phyloP scores from a whole-genome alignment of 1,284 basidiomycete species.

The Sporisorium iseilematis-ciliati region DNA sequence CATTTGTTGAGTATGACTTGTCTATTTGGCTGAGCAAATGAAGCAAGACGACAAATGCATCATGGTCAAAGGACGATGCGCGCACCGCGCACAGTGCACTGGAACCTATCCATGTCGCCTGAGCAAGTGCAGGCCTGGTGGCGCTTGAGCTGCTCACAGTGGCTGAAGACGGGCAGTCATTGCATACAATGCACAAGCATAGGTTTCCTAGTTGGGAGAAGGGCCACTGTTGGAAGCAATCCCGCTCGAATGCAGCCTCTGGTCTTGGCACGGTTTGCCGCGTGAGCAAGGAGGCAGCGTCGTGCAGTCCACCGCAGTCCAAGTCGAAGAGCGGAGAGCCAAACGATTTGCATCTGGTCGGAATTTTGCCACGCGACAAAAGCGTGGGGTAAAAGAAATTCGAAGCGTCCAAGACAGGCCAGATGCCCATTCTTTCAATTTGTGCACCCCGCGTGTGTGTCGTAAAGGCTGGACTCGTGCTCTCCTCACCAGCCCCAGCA shows the following conservation, averaged over 20 bases:
- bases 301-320: too few species aligned
- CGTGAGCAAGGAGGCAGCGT: neutral
- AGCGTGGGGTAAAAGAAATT: neutral
- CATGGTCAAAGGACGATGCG: too few species aligned
- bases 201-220: neutral
- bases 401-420: conserved; percentile 6
- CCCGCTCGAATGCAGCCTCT: conserved; percentile 12
- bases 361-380: conserved; percentile 20
- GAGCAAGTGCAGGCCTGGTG: too few species aligned
- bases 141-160: too few species aligned
- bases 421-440: conserved; percentile 5
- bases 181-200: too few species aligned
- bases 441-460: conserved; percentile 1
- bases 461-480: neutral
- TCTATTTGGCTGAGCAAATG: too few species aligned
- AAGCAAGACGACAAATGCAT: too few species aligned
- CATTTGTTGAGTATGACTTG: neutral
- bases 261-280: conserved; percentile 9
- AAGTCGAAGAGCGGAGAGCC: conserved; percentile 1
- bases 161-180: too few species aligned
- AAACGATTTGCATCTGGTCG: neutral
- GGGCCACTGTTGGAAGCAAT: neutral
- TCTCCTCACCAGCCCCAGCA: neutral
- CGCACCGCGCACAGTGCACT: too few species aligned
- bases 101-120: too few species aligned